Evolutionary conservation across 2,329 filamentous ascomycete genomes (phyloP).

Genomic region (Podosphaera xanthii): DNA sequence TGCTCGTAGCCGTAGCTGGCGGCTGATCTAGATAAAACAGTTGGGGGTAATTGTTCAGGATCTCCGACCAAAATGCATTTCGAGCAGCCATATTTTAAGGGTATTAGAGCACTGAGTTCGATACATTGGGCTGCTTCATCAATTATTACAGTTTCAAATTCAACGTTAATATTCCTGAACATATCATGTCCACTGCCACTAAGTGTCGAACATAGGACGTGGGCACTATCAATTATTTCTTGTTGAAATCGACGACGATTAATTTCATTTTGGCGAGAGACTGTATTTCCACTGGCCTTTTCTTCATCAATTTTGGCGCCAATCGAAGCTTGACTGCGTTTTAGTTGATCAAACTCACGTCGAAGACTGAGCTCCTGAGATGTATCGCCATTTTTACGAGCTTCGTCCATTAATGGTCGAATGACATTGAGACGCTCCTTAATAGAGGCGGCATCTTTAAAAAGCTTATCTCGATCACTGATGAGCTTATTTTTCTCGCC

Average conservation of each 20-base stretch:
- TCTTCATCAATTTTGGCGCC: conserved; percentile 68
- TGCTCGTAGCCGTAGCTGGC: conserved; percentile 89
- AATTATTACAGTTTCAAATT: conserved; percentile 96
- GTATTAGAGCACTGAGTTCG: conserved; percentile 86
- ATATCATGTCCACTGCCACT: conserved; percentile 94
- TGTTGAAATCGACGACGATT: conserved; percentile 69
- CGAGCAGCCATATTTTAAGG: conserved; percentile 86
- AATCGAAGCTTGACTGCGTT: conserved; percentile 51
- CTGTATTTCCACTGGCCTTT: conserved; percentile 66
- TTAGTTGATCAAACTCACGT: conserved; percentile 55
- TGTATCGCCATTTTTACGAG: conserved; percentile 30
- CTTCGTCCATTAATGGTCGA: conserved; percentile 48
- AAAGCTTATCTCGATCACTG: conserved; percentile 31
- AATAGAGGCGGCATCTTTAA: conserved; percentile 42
- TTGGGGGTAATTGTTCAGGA: conserved; percentile 89
- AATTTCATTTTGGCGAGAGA: conserved; percentile 66
- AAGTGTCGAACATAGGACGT: conserved; percentile 85
- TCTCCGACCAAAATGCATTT: conserved; percentile 96
- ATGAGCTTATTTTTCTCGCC: conserved; percentile 28
- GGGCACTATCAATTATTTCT: conserved; percentile 69
- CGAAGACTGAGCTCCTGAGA: conserved; percentile 32
- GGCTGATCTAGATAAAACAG: conserved; percentile 82
- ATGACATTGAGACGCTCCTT: conserved; percentile 52
- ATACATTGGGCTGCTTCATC: conserved; percentile 97
- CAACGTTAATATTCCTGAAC: conserved; percentile 81